A percentile compares a stretch with the other conserved stretches of the same genome.
Conservation (phyloP, 768 basidiomycete genomes). For the Pseudohyphozyma bogoriensis region DNA sequence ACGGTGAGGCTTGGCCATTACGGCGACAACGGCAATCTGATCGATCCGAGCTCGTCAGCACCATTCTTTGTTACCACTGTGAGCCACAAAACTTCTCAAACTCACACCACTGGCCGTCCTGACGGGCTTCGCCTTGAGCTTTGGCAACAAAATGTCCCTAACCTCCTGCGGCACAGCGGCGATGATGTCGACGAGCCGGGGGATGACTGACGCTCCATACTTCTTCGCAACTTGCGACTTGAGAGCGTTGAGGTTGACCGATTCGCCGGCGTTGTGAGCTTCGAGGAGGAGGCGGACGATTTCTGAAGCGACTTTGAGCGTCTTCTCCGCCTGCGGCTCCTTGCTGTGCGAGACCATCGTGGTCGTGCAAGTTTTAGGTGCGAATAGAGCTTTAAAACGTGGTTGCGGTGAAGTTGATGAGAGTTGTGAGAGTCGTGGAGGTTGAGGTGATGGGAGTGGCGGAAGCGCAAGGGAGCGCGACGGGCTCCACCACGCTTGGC, state of each 20-base stretch:
- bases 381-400: no score
- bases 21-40: constrained; percentile 94
- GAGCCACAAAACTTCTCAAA: constrained; percentile 13
- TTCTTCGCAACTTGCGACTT: constrained; percentile 84
- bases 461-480: no score
- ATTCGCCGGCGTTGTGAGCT: constrained; percentile 64
- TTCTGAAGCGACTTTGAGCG: constrained; percentile 82
- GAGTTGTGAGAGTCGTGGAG: no score
- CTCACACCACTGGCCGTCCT: constrained; percentile 90
- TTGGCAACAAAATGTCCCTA: constrained; percentile 80
- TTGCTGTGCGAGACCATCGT: no score
- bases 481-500: no score
- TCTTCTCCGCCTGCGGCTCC: constrained; percentile 70
- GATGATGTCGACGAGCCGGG: constrained; percentile 92
- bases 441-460: no score
- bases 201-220: constrained; percentile 72
- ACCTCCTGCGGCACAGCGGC: constrained; percentile 97
- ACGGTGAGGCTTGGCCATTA: constrained; percentile 99
- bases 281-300: constrained; percentile 90
- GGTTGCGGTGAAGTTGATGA: no score
- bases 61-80: background rate
- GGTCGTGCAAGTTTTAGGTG: no score
- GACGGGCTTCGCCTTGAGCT: constrained; percentile 83
- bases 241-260: constrained; percentile 77
- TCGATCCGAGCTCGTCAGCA: background rate